Percentiles rank a stretch among this genome's conserved stretches.
Conservation (phyloP, 495 filamentous ascomycete genomes). For the Tuber brumale region DNA sequence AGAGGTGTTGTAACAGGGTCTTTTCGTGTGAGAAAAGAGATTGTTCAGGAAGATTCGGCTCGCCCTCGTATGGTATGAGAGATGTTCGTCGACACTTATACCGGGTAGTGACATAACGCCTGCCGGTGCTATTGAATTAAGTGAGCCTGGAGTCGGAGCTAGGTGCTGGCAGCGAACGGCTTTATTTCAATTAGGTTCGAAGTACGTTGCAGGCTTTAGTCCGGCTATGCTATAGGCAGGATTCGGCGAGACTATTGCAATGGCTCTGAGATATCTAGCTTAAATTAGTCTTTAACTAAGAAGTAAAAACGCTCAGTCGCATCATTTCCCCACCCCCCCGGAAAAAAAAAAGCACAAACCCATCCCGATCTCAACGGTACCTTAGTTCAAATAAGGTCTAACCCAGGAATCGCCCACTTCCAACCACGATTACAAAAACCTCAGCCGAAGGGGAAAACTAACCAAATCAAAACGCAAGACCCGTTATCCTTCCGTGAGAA, state of each 20-base stretch:
- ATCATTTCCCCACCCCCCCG: background rate
- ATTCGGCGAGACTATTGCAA: background rate
- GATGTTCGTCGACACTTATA: background rate
- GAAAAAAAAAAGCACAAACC: background rate
- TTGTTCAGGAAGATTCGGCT: background rate
- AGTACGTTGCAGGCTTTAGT: background rate
- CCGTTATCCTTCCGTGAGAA: background rate
- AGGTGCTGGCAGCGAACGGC: background rate
- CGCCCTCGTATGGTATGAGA: background rate
- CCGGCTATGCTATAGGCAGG: background rate
- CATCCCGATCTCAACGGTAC: background rate
- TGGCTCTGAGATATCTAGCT: background rate
- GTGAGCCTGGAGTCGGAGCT: background rate
- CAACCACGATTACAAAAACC: background rate
- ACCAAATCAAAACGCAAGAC: background rate
- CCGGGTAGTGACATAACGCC: background rate
- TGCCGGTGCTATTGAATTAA: background rate
- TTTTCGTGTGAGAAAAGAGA: background rate
- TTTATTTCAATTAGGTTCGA: background rate
- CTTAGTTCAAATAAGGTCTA: background rate
- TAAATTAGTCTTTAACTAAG: background rate
- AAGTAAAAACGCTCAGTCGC: background rate
- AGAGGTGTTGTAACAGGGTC: background rate
- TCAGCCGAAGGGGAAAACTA: background rate
- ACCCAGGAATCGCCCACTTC: background rate